Percentiles rank a stretch among this genome's conserved stretches.
phyloP scores from a whole-genome alignment of 2,329 filamentous ascomycete species.

The Triangularia verruculosa region DNA sequence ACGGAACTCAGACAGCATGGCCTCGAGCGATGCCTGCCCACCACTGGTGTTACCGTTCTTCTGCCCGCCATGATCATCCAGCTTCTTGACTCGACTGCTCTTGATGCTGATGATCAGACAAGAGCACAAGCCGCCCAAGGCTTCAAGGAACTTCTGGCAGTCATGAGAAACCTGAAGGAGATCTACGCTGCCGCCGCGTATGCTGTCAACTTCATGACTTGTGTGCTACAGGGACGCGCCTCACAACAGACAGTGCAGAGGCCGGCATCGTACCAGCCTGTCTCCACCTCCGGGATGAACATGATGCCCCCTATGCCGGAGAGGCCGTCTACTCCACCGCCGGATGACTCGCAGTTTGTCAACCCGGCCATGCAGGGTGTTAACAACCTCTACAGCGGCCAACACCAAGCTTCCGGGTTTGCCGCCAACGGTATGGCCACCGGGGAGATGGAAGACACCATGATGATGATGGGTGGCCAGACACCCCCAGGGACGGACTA shows the following conservation, averaged over 20 bases:
- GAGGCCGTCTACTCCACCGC: not conserved
- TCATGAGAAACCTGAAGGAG: constrained; percentile 82
- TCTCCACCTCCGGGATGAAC: not conserved
- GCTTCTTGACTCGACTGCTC: constrained; percentile 41
- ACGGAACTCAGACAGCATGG: constrained; percentile 68
- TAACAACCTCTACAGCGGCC: not conserved
- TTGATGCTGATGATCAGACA: constrained; percentile 85
- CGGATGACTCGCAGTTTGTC: not conserved
- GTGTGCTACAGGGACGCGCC: not conserved
- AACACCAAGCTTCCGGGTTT: not conserved
- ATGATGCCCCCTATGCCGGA: not conserved
- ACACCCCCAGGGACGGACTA: constrained; percentile 4
- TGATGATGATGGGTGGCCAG: constrained; percentile 4
- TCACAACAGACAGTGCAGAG: not conserved
- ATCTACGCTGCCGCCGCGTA: constrained; percentile 94
- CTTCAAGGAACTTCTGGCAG: constrained; percentile 92
- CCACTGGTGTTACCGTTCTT: constrained; percentile 84
- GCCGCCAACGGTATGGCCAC: not conserved
- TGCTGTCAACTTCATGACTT: constrained; percentile 77
- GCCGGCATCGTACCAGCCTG: not conserved
- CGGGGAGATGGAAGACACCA: not conserved
- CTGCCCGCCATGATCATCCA: constrained; percentile 92
- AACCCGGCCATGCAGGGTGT: not conserved
- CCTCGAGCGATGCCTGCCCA: constrained; percentile 77
- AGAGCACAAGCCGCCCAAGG: constrained; percentile 70